Evolutionary conservation across 306 rosid species (phyloP).

Genomic region (Casuarina cunninghamiana): DNA sequence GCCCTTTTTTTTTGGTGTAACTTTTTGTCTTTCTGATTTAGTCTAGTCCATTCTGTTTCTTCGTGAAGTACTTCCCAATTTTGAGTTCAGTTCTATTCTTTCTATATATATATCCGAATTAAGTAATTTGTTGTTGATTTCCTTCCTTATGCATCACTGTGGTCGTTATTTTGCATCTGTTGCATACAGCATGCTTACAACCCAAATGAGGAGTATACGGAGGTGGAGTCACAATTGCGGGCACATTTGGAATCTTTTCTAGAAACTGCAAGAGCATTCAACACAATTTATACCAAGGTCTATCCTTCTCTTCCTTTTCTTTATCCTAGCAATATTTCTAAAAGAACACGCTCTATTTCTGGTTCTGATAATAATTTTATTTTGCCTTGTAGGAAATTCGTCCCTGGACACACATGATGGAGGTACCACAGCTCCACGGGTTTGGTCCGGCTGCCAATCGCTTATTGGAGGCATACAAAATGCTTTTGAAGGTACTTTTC

Average conservation of each 20-base stretch:
- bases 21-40: background rate
- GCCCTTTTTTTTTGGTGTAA: background rate
- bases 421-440: slow-evolving; percentile 98
- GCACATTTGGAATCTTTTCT: slow-evolving; percentile 84
- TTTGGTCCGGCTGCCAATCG: slow-evolving; percentile 98
- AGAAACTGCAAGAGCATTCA: slow-evolving; percentile 92
- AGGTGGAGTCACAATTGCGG: slow-evolving; percentile 84
- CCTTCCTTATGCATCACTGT: slow-evolving; percentile 20
- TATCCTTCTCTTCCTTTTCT: slow-evolving; percentile 9
- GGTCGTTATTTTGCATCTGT: slow-evolving; percentile 5
- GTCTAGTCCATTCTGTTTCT: background rate
- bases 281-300: slow-evolving; percentile 89
- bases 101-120: background rate
- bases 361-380: background rate
- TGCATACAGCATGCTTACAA: slow-evolving; percentile 76
- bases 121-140: background rate
- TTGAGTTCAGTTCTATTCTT: slow-evolving; percentile 1
- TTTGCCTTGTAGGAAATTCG: slow-evolving; percentile 75
- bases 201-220: slow-evolving; percentile 88
- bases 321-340: too few species aligned
- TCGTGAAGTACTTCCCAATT: slow-evolving; percentile 1
- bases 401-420: slow-evolving; percentile 99
- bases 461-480: slow-evolving; percentile 89
- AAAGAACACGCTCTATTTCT: too few species aligned
- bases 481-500: slow-evolving; percentile 79